Evolutionary conservation across 495 filamentous ascomycete species (phyloP).

Genomic region (Penicillium cosmopolitanum): DNA sequence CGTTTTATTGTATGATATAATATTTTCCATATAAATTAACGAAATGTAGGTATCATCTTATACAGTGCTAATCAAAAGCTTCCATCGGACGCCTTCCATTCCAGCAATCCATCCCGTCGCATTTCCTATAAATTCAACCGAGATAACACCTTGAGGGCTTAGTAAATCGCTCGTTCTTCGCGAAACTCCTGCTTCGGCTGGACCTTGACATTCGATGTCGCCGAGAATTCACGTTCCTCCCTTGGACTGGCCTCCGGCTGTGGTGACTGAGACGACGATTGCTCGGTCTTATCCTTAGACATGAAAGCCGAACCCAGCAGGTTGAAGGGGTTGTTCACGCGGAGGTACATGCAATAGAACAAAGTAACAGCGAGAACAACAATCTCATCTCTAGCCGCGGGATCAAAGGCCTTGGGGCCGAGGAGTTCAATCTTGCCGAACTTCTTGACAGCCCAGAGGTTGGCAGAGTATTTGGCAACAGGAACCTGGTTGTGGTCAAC

Average conservation of each 20-base stretch:
- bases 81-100: background rate
- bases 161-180: background rate
- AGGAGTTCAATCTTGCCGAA: constrained; percentile 24
- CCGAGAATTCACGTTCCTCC: no score
- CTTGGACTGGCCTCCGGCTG: no score
- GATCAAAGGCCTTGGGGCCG: constrained; percentile 18
- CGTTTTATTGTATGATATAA: no score
- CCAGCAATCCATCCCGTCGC: background rate
- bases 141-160: background rate
- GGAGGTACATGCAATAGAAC: constrained; percentile 20
- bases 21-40: no score
- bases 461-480: constrained; percentile 22
- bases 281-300: constrained; percentile 11
- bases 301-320: constrained; percentile 18
- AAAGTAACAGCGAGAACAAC: constrained; percentile 28
- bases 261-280: background rate
- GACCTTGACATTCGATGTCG: background rate
- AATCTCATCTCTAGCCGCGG: constrained; percentile 27
- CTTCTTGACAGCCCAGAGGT: constrained; percentile 28
- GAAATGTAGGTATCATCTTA: no score
- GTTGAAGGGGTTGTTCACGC: constrained; percentile 17
- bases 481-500: constrained; percentile 22
- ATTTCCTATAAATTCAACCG: background rate
- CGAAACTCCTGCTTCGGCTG: background rate
- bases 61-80: no score